Evolutionary conservation across 116 monocot genomes (phyloP), one percentile per base, ranked within the genome.

Genomic region (Zostera marina): DNA sequence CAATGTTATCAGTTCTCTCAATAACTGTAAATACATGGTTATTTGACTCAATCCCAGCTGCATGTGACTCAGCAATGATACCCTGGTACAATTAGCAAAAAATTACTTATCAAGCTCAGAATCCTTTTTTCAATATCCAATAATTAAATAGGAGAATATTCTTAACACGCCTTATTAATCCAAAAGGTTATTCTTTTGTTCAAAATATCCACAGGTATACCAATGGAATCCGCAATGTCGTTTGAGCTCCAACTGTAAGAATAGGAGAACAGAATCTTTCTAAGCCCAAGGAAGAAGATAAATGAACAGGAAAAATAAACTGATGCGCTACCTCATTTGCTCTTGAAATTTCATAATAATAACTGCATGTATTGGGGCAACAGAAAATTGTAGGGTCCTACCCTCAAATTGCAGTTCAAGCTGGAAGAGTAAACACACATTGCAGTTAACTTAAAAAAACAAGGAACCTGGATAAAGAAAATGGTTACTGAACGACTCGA

Each of bases 321-420:
- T 12, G 13, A 17, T 44, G 14, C n/a, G n/a, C n/a, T 70, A 96
- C 96, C 96, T 82, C n/a, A 65, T 68, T 70, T 96, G 75, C 46
- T 89, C 96, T 59, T 89, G 89, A 78, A 96, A 96, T 70, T 82
- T 75, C 89, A 89, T 80, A 44, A 96, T 80, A 66, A 96, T 89
- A 42, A 77, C 76, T 67, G 89, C 96, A 61, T 89, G 89, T 9
- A 85, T 54, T 68, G 89, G 96, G 49, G 85, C 63, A 56, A 89
- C 89, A 47, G 74, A 78, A 64, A 96, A 96, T 52, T 85, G 78
- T 70, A 89, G 54, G 44, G 41, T 80, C 56, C 78, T 67, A 62
- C 70, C 82, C 58, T 76, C 89, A 74, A 96, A 96, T 72, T 89
- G 76, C 63, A 96, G 61, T 64, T 96, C 96, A 44, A 96, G 57